phyloP scores from a whole-genome alignment of 2,329 filamentous ascomycete species.

The Aspergillus viridinutans region DNA sequence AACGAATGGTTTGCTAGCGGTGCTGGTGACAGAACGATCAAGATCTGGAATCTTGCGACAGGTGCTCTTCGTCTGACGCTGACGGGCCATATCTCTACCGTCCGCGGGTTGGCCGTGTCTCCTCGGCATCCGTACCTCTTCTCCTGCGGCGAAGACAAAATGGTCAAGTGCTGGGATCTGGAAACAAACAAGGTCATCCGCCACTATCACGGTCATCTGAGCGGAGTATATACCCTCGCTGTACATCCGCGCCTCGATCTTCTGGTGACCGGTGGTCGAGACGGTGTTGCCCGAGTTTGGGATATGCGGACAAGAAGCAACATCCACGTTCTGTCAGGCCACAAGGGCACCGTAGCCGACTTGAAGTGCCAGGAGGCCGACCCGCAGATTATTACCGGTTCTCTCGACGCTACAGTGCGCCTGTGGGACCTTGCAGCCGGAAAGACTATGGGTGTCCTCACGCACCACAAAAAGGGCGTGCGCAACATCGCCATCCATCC shows the following conservation, averaged over 20 bases:
- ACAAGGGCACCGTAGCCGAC: slow-evolving; percentile 85
- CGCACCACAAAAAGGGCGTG: slow-evolving; percentile 98
- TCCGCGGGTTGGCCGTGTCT: slow-evolving; percentile 86
- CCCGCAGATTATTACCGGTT: slow-evolving; percentile 90
- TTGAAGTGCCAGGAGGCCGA: slow-evolving; percentile 93
- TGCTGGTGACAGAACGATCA: slow-evolving; percentile 92
- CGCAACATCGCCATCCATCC: slow-evolving; percentile 80
- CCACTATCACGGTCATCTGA: slow-evolving; percentile 95
- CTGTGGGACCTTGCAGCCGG: slow-evolving; percentile 95
- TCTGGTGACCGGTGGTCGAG: slow-evolving; percentile 87
- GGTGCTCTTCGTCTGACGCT: slow-evolving; percentile 80
- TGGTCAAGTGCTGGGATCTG: slow-evolving; percentile 99
- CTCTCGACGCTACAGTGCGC: slow-evolving; percentile 83
- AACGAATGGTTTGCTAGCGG: slow-evolving; percentile 98
- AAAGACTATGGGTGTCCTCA: slow-evolving; percentile 92
- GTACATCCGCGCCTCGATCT: slow-evolving; percentile 95
- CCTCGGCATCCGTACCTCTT: slow-evolving; percentile 95
- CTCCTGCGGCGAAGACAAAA: slow-evolving; percentile 97
- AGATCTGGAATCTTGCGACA: slow-evolving; percentile 94
- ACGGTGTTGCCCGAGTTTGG: slow-evolving; percentile 94
- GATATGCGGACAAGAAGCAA: slow-evolving; percentile 97
- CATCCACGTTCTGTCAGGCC: slow-evolving; percentile 85
- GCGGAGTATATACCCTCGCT: slow-evolving; percentile 87
- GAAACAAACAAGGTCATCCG: slow-evolving; percentile 99
- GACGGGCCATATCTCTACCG: slow-evolving; percentile 91